phyloP scores from a whole-genome alignment of 805 yeast genomes.

The Wickerhamiella dianesei region DNA sequence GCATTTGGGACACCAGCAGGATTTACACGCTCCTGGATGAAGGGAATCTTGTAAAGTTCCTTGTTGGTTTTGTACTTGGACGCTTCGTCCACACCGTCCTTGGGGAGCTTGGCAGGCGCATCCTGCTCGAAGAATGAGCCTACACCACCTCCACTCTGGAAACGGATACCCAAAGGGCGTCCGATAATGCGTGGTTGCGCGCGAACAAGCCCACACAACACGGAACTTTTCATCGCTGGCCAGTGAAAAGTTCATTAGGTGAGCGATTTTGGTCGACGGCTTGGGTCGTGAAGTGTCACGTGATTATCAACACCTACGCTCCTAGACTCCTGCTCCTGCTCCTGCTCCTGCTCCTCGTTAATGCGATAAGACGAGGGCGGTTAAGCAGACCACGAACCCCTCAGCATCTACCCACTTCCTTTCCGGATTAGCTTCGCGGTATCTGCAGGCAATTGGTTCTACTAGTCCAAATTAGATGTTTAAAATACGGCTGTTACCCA shows the following conservation, averaged over 20 bases:
- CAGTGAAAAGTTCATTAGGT: background rate
- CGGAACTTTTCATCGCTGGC: background rate
- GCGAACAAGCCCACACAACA: background rate
- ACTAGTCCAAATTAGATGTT: no score
- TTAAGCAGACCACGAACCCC: no score
- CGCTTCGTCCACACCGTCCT: background rate
- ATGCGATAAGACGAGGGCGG: no score
- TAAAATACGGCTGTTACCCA: no score
- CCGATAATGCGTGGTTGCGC: background rate
- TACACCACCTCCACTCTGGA: background rate
- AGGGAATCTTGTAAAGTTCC: constrained; percentile 17
- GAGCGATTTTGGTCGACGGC: background rate
- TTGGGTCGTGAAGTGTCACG: background rate
- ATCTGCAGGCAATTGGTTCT: no score
- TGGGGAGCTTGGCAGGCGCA: background rate
- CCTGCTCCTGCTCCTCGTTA: no score
- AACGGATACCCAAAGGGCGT: background rate
- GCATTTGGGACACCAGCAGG: constrained; percentile 44
- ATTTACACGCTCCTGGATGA: constrained; percentile 21
- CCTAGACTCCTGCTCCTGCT: no score
- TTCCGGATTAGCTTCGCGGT: no score
- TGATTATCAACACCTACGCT: no score
- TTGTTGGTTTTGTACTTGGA: constrained; percentile 11
- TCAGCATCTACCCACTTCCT: no score
- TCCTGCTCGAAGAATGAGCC: background rate